Base-by-base conservation (phyloP, 208 protist species). In the Borovskyia barvae region DNA sequence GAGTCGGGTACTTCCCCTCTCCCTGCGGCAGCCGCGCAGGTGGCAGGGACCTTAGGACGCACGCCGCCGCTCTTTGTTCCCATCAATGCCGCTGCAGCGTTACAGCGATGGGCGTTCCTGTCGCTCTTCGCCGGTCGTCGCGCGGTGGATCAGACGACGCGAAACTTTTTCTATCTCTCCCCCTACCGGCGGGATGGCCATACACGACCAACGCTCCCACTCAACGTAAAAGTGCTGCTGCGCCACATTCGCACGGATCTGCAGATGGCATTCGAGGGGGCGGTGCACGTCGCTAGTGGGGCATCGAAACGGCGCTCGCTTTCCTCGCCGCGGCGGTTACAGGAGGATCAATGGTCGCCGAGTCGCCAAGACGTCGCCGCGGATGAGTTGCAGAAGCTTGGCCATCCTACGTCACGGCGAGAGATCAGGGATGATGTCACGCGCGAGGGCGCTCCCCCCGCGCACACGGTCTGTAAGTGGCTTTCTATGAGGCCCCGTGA, bases 91-190 rank as follows among this genome's bases (percentile, higher is more conserved):
- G 40, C 52, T 0, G 50, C 45, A 40, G 64, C 64, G 17, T 28
- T 71, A 40, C 64, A 71, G 64, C 64, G 64, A 41, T 71, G 64
- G 64, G 15, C 33, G 2, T 71, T 71, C 26, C 51, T 71, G 40
- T 58, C 64, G 0, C 64, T 71, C 33, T 71, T 71, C 26, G 57
- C 59, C 22, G 55, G 64, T 24, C 64, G 64, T 20, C 64, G 64
- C 32, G 17, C 22, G 12, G 11, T 25, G 5, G 48, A 55, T 19
- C 55, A 42, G 49, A 12, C 55, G 37, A 71, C 59, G 48, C 51
- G 37, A 29, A 42, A 40, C 55, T 58, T 64, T 30, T 63, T 54
- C 22, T 59, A 70, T 33, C 29, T 71, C 25, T 57, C 48, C 0
- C 47, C 55, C 25, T 71, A 58, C 49, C 64, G 64, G 20, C 55